A percentile compares a stretch with the other conserved stretches of the same genome.
Evolutionary conservation across 805 yeast genomes (phyloP).

Genomic region (Schwanniomyces yamadae): DNA sequence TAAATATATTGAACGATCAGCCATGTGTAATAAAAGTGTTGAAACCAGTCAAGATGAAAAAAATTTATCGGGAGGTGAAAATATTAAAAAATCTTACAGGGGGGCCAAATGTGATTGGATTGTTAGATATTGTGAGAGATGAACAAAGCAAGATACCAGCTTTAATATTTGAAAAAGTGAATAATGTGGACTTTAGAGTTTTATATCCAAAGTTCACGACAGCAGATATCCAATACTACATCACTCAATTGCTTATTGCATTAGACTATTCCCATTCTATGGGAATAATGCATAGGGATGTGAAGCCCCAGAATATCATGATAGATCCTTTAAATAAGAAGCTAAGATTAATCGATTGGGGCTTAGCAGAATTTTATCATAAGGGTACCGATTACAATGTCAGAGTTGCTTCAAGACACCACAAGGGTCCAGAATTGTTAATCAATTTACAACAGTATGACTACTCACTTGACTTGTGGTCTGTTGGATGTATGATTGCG

Average conservation of each 20-base stretch:
- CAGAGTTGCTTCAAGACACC: conserved; percentile 89
- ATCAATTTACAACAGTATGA: conserved; percentile 87
- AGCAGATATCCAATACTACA: conserved; percentile 76
- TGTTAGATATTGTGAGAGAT: conserved; percentile 81
- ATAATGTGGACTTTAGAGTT: conserved; percentile 78
- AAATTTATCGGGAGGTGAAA: conserved; percentile 85
- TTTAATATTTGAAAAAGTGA: conserved; percentile 77
- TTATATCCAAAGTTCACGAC: conserved; percentile 78
- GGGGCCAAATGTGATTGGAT: conserved; percentile 76
- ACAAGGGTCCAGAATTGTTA: conserved; percentile 89
- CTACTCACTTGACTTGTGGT: conserved; percentile 91
- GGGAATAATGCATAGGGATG: conserved; percentile 96
- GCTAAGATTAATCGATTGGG: conserved; percentile 90
- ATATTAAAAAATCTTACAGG: conserved; percentile 81
- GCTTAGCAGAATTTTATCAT: conserved; percentile 91
- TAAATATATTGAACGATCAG: conserved; percentile 60
- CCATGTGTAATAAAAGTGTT: conserved; percentile 82
- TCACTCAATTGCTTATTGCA: conserved; percentile 77
- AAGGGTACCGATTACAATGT: conserved; percentile 88
- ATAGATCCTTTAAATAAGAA: conserved; percentile 74
- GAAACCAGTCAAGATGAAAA: conserved; percentile 91
- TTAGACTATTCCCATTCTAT: conserved; percentile 87
- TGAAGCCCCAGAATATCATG: conserved; percentile 95
- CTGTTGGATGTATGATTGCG: conserved; percentile 90
- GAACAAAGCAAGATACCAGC: conserved; percentile 82